Evolutionary conservation across 805 yeast species (phyloP).

Genomic region (Metschnikowia sp.): DNA sequence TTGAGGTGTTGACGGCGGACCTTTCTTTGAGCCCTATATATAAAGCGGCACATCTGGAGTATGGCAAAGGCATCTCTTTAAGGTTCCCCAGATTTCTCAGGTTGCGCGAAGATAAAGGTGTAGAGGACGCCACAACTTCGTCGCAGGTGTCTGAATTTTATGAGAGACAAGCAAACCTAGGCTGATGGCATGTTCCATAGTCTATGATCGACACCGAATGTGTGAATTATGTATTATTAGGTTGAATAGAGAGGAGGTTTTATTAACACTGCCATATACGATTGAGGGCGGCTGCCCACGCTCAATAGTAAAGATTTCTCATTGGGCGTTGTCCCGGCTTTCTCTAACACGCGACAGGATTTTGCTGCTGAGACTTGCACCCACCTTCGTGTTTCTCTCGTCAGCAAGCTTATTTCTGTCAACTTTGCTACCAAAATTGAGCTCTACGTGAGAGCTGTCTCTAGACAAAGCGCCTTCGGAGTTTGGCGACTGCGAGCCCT

Average conservation of each 20-base stretch:
- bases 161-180: constrained; percentile 57
- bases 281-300: too few relatives aligned
- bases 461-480: constrained; percentile 20
- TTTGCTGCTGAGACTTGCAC: constrained; percentile 25
- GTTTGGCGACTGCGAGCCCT: constrained; percentile 6
- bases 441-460: constrained; percentile 28
- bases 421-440: constrained; percentile 25
- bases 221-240: too few relatives aligned
- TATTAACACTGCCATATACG: too few relatives aligned
- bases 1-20: constrained; percentile 92
- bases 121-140: constrained; percentile 83
- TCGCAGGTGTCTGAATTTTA: constrained; percentile 84
- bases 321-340: constrained; percentile 23
- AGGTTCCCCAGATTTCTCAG: constrained; percentile 86
- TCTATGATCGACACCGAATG: too few relatives aligned
- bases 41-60: constrained; percentile 71
- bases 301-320: not conserved
- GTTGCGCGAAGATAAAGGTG: constrained; percentile 78
- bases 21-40: constrained; percentile 84
- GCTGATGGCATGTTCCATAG: constrained; percentile 8
- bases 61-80: constrained; percentile 81
- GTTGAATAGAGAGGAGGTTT: not conserved
- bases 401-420: constrained; percentile 1
- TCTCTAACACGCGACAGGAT: constrained; percentile 37
- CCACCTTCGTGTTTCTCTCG: not conserved